Evolutionary conservation across 2,329 filamentous ascomycete species (phyloP), one percentile per base, ranked within the genome.

Genomic region (Fusarium sp.): DNA sequence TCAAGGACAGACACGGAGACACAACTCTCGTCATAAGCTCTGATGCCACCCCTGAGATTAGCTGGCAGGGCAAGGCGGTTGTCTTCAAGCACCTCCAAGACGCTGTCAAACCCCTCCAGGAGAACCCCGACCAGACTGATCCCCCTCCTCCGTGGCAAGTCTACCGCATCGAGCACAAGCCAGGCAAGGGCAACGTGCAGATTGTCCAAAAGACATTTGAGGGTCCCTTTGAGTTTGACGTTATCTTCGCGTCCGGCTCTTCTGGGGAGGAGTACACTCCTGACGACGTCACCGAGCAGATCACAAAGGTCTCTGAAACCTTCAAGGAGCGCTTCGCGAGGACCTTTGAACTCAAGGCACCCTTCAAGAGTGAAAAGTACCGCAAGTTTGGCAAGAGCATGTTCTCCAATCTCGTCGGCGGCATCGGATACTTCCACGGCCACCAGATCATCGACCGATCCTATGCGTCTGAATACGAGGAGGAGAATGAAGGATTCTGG

Each of bases 401-500:
- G 87, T 94, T 99, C 76, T 98, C 96, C 2, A 99, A 98, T 81
- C 86, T 99, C 37, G 88, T 98, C 38, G 97, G 97, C 65, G 97
- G 97, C 56, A 94, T 98, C 77, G 97, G 97, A 10, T 98, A 97
- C 84, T 99, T 99, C 85, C 90, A 97, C 79, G 97, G 97, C 45
- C 89, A 97, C 67, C 93, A 95, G 37, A 85, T 98, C 25, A 94
- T 98, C 62, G 97, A 99, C 81, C 92, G 95, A 40, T 98, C 95
- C 1, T 94, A 96, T 79, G 94, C 95, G n/a, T 86, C 92, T 11
- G 96, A 97, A 79, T 98, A 98, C 76, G 95, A 98, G 12, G 97
- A 99, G 84, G 95, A 97, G 74, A 94, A 95, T 68, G 97, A 98
- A 83, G 93, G 94, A 0, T 98, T 98, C 84, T 98, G 96, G 95